Base-by-base conservation (phyloP, 1,284 basidiomycete genomes). In the Leccinum subrobustum region DNA sequence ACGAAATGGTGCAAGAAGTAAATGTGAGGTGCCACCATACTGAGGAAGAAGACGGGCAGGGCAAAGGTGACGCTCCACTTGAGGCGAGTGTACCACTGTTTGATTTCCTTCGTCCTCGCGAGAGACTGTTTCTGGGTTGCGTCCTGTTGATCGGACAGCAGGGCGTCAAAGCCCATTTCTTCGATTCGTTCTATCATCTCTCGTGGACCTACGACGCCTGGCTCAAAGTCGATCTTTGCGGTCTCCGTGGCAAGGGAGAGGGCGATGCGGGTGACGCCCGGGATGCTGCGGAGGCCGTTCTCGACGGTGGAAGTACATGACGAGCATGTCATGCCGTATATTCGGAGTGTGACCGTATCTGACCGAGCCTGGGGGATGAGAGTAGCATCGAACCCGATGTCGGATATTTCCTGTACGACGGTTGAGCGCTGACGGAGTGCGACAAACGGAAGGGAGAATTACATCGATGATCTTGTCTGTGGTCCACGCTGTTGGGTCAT, bases 261-360 rank as follows among this genome's bases (percentile, higher is more conserved):
- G 0, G 87, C 79, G 31, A 91, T 89, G 37, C 79, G 82, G 57
- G 78, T 82, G 65, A 98, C 86, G 9, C 95, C 96, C 0, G 93
- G 89, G 18, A 94, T 77, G 12, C 80, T 78, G 6, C 78, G 76
- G 1, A 98, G 81, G 52, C 88, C 85, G 6, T 78, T 80, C 73
- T 96, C 93, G 59, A 97, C 85, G 5, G 90, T 86, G 16, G 85
- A 84, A 1, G 89, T 91, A 71, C 94, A 96, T 2, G 92, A 84
- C 6, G 89, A 87, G 69, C 91, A 95, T 23, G 91, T 95, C 93
- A 97, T 96, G 67, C 95, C 95, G 70, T 90, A 96, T 68, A 97
- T 83, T 33, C 86, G 86, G 29, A 97, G 81, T 9, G 84, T 87
- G 54, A 93, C 81, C 1, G 79, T 80, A 67, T 94, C 90, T 8